Conservation (phyloP, 495 filamentous ascomycete species). For the Haplographium delicatum region DNA sequence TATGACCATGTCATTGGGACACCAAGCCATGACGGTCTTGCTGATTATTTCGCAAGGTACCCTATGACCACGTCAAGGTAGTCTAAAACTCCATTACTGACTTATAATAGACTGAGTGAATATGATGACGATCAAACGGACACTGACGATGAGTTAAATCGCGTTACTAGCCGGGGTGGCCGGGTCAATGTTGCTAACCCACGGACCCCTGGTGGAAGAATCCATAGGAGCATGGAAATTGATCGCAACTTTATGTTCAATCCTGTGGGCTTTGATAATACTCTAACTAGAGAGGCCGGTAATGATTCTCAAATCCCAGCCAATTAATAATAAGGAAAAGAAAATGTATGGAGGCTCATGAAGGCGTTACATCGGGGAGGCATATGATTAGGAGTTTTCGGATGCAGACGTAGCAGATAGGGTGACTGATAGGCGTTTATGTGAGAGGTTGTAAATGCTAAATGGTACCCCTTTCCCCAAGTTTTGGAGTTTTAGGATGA, state of each 20-base stretch:
- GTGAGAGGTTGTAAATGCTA: no score
- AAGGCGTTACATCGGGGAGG: no score
- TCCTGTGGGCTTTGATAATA: background rate
- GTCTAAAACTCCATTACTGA: constrained; percentile 15
- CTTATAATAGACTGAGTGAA: constrained; percentile 6
- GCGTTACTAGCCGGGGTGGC: constrained; percentile 29
- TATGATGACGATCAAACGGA: constrained; percentile 27
- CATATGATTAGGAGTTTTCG: no score
- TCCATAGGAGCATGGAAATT: constrained; percentile 27
- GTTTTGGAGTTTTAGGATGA: no score
- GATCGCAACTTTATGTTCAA: constrained; percentile 26
- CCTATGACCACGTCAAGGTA: background rate
- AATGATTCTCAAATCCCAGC: background rate
- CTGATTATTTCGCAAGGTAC: constrained; percentile 79
- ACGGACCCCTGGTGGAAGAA: constrained; percentile 44
- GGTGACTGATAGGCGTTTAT: no score
- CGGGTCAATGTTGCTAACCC: constrained; percentile 53
- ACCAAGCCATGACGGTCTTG: constrained; percentile 70
- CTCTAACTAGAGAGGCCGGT: background rate
- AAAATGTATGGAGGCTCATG: background rate
- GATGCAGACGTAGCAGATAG: no score
- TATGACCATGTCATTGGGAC: constrained; percentile 83
- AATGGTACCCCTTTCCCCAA: no score
- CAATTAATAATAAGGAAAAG: background rate
- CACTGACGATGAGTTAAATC: constrained; percentile 32